Evolutionary conservation across 352 stramenopile species (phyloP), one percentile per base, ranked within the genome.

Genomic region (Phytophthora cactorum): DNA sequence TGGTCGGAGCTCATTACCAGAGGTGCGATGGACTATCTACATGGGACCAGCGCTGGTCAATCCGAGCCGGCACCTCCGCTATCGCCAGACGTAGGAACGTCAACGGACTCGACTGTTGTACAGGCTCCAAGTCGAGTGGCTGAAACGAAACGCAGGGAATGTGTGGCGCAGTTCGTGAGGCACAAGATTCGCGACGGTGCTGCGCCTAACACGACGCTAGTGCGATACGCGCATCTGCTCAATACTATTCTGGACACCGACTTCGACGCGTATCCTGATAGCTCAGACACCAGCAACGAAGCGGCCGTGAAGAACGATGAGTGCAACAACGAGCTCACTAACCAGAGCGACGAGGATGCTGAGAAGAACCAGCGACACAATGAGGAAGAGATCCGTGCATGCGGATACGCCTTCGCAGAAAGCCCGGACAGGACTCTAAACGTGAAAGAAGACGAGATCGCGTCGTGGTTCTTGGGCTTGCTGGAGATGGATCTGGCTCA

Each of bases 1-100:
- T 96, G 87, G 85, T 82, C 84, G 0, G 84, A 96, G 52, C 79
- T 94, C 52, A 81, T 96, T 17, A 75, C 79, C 47, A 89, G 88
- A 75, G 81, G 79, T 10, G 86, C 82, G 17, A 71, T 79, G 25
- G 77, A 90, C 3, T 6, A 47, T 34, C 43, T 52, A 31, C 55
- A 44, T 9, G 49, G 47, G n/a, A 50, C 15, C 17, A 47, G 29
- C 27, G 8, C 4, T 52, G 17, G 5, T 7, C 29, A 34, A 5
- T 9, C 14, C 7, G 61, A 78, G 32, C 66, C 70, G 52, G 70
- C 54, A 47, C 45, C 66, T 50, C 56, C 55, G 11, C 62, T 77
- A 6, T 77, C 64, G 38, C 64, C 64, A 31, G 64, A 70, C 27
- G 43, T 70, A 49, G 55, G 29, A 47, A 56, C 34, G 3, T 45